Percentiles rank a stretch among this genome's conserved stretches.
phyloP scores from a whole-genome alignment of 2,329 filamentous ascomycete species.

The Paraphoma sp. region DNA sequence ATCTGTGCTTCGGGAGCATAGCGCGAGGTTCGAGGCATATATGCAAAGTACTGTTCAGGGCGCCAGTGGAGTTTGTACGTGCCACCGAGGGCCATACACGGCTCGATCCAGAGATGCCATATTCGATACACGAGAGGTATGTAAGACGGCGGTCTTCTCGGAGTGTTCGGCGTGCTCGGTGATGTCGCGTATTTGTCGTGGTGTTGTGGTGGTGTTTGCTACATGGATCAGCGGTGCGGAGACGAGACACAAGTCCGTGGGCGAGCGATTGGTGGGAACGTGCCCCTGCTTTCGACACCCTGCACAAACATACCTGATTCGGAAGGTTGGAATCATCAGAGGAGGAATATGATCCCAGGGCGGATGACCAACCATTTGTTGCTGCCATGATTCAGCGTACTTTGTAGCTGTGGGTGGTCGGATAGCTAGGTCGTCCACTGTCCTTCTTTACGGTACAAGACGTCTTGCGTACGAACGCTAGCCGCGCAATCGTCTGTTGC shows the following conservation, averaged over 20 bases:
- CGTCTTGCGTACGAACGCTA: too few species aligned
- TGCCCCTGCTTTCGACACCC: slow-evolving; percentile 2
- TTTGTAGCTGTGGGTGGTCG: background rate
- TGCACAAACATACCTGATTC: background rate
- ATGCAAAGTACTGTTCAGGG: slow-evolving; percentile 65
- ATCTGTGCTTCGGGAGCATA: slow-evolving; percentile 53
- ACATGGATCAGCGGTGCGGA: background rate
- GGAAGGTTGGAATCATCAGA: background rate
- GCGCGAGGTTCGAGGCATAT: slow-evolving; percentile 61
- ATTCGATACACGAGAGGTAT: slow-evolving; percentile 67
- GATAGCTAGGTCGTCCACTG: too few species aligned
- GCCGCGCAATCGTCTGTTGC: too few species aligned
- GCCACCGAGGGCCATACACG: slow-evolving; percentile 60
- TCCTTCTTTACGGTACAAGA: too few species aligned
- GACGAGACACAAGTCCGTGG: background rate
- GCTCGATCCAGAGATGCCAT: slow-evolving; percentile 79
- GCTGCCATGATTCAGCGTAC: background rate
- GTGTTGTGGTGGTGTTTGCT: background rate
- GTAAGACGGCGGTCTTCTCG: background rate
- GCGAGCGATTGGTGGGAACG: slow-evolving; percentile 9
- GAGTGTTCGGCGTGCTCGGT: background rate
- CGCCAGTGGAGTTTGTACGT: slow-evolving; percentile 59
- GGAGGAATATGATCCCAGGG: background rate
- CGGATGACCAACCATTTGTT: background rate
- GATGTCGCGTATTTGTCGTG: background rate